phyloP scores from a whole-genome alignment of 805 yeast species.

The Maudiozyma pseudohumilis region DNA sequence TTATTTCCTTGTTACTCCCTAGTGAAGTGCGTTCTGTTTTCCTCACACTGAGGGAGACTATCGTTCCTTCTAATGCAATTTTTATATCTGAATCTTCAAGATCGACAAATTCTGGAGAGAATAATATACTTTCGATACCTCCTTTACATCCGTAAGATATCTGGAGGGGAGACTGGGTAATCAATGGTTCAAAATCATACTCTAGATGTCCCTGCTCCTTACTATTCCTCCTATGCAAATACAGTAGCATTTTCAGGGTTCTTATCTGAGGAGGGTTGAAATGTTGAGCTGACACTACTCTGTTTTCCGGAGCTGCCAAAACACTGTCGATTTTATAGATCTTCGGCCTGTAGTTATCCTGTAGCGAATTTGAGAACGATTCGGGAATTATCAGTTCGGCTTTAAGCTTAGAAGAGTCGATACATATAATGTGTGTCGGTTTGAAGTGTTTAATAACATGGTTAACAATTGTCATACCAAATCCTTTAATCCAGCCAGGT shows the following conservation, averaged over 20 bases:
- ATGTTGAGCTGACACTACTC: constrained; percentile 10
- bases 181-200: constrained; percentile 37
- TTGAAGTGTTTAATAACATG: constrained; percentile 35
- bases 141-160: constrained; percentile 29
- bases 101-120: constrained; percentile 28
- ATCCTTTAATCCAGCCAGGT: constrained; percentile 90
- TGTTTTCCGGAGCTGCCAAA: background rate
- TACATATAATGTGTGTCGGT: constrained; percentile 49
- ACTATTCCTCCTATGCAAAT: constrained; percentile 38
- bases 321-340: constrained; percentile 21
- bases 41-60: constrained; percentile 25
- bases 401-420: constrained; percentile 33
- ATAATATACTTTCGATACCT: constrained; percentile 32
- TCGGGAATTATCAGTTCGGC: constrained; percentile 23
- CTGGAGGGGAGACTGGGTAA: constrained; percentile 33
- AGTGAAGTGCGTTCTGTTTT: constrained; percentile 4
- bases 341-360: constrained; percentile 22
- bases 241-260: constrained; percentile 39
- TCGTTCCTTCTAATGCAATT: constrained; percentile 30
- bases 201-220: constrained; percentile 1
- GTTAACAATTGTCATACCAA: constrained; percentile 59
- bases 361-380: constrained; percentile 23
- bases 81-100: constrained; percentile 28
- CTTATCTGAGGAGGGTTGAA: constrained; percentile 46
- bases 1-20: background rate